Evolutionary conservation across 495 filamentous ascomycete genomes (phyloP).

Genomic region (Hyaloscypha hepaticicola): DNA sequence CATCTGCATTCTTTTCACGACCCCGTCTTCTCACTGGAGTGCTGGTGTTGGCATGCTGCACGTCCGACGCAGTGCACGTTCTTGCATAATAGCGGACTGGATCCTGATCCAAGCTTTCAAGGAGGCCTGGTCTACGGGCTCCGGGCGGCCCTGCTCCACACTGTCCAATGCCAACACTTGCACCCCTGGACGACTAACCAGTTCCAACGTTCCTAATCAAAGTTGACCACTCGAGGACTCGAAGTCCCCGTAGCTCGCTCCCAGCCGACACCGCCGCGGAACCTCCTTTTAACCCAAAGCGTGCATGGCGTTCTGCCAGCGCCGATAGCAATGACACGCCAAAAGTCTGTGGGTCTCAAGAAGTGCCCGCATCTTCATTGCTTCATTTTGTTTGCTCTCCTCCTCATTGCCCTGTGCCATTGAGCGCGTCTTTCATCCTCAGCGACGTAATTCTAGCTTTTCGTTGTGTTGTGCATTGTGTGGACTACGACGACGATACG

Average conservation of each 20-base stretch:
- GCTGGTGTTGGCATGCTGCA: background rate
- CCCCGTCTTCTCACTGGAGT: background rate
- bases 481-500: background rate
- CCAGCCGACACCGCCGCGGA: background rate
- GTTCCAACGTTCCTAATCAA: background rate
- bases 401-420: background rate
- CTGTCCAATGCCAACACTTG: background rate
- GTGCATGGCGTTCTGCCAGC: slow-evolving; percentile 2
- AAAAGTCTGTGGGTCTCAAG: slow-evolving; percentile 9
- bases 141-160: background rate
- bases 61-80: background rate
- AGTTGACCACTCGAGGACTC: background rate
- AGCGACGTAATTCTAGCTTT: background rate
- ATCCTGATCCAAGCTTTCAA: background rate
- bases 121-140: background rate
- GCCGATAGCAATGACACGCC: slow-evolving; percentile 3
- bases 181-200: background rate
- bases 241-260: background rate
- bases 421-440: slow-evolving; percentile 11
- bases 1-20: background rate
- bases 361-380: slow-evolving; percentile 8
- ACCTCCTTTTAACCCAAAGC: background rate
- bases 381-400: slow-evolving; percentile 20
- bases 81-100: background rate
- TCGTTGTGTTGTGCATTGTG: background rate